Evolutionary conservation across 495 filamentous ascomycete genomes (phyloP).

Genomic region (Aspergillus funiculosus): DNA sequence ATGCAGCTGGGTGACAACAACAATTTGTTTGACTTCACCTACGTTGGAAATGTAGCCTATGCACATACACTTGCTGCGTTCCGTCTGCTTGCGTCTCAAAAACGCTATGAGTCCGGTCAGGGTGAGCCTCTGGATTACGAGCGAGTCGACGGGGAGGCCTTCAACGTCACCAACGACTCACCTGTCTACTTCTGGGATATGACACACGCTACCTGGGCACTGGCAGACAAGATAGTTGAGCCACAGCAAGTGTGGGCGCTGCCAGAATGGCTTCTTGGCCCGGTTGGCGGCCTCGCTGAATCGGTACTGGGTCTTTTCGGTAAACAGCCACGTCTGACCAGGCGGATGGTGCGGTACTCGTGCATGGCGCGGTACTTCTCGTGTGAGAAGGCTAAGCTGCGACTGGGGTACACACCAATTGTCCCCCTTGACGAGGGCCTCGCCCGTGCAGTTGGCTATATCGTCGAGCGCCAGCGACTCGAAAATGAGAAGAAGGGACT

Average conservation of each 20-base stretch:
- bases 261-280: slow-evolving; percentile 54
- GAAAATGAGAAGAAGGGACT: slow-evolving; percentile 40
- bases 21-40: slow-evolving; percentile 62
- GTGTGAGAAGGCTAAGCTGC: slow-evolving; percentile 73
- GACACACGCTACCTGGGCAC: slow-evolving; percentile 68
- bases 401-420: slow-evolving; percentile 70
- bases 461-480: slow-evolving; percentile 45
- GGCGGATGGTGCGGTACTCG: slow-evolving; percentile 64
- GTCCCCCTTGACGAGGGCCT: slow-evolving; percentile 72
- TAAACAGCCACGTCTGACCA: slow-evolving; percentile 70
- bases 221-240: slow-evolving; percentile 58
- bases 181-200: slow-evolving; percentile 98
- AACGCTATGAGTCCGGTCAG: slow-evolving; percentile 45
- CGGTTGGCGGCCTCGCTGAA: slow-evolving; percentile 66
- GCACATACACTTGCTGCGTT: slow-evolving; percentile 50
- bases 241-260: slow-evolving; percentile 66
- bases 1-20: slow-evolving; percentile 85
- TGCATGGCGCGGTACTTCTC: slow-evolving; percentile 84
- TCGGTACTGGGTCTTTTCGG: slow-evolving; percentile 57
- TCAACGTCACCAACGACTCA: slow-evolving; percentile 89
- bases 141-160: slow-evolving; percentile 85
- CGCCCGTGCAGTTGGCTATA: slow-evolving; percentile 59
- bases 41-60: slow-evolving; percentile 49
- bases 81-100: slow-evolving; percentile 59
- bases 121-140: slow-evolving; percentile 64